A percentile compares a stretch with the other conserved stretches of the same genome.
Conservation (phyloP, 345 rosid species). For the Anastatica hierochuntica region DNA sequence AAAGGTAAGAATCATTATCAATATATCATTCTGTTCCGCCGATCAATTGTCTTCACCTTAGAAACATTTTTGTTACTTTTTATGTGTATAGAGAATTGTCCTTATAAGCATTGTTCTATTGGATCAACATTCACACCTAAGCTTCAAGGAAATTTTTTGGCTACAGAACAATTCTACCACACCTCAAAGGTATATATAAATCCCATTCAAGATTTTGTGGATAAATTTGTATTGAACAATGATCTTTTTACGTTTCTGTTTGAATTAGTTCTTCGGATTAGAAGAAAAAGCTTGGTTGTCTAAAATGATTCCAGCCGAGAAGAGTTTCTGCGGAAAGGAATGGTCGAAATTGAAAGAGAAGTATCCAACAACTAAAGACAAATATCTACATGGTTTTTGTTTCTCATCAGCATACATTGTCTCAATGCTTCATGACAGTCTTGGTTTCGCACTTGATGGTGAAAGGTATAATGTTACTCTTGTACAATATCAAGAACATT, state of each 20-base stretch:
- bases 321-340: slow-evolving; percentile 62
- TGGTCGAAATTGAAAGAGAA: slow-evolving; percentile 58
- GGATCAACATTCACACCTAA: slow-evolving; percentile 78
- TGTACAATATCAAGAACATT: neutral
- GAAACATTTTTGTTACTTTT: neutral
- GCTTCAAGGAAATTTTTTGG: slow-evolving; percentile 73
- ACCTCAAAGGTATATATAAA: slow-evolving; percentile 73
- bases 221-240: neutral
- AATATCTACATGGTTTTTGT: slow-evolving; percentile 56
- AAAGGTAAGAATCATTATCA: slow-evolving; percentile 36
- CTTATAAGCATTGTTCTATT: slow-evolving; percentile 45
- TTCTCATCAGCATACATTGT: slow-evolving; percentile 80
- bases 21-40: too few relatives aligned
- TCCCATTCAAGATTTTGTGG: neutral
- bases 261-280: slow-evolving; percentile 63
- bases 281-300: slow-evolving; percentile 46
- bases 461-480: slow-evolving; percentile 32
- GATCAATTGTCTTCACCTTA: slow-evolving; percentile 7
- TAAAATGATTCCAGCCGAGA: slow-evolving; percentile 45
- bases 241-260: slow-evolving; percentile 4
- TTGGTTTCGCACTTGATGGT: slow-evolving; percentile 62
- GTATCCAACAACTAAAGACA: slow-evolving; percentile 40
- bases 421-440: slow-evolving; percentile 82
- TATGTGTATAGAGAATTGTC: slow-evolving; percentile 51
- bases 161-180: slow-evolving; percentile 76